Percentiles rank a stretch among this genome's conserved stretches.
These are phyloP conservation scores for Berkeleyomyces basicola DNA, from an alignment of 2,329 filamentous ascomycete genomes.

Conservation along the genomic window DNA sequence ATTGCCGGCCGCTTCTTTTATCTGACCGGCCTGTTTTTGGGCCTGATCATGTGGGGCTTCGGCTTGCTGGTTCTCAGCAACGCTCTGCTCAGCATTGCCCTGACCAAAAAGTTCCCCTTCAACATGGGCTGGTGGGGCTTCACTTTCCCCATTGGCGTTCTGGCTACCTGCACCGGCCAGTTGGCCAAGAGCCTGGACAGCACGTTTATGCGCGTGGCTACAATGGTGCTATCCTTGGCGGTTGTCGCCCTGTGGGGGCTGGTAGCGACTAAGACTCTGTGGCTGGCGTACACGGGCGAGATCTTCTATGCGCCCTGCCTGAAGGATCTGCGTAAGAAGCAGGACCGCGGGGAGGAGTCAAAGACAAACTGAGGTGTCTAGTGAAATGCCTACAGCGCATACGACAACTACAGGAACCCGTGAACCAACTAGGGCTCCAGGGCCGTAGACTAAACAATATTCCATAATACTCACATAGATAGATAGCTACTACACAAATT, in stretches of 20 bases:
- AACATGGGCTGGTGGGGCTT: conserved; percentile 34
- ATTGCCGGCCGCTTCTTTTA: conserved; percentile 32
- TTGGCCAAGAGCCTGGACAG: conserved; percentile 27
- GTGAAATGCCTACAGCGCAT: not conserved
- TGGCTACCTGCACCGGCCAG: conserved; percentile 25
- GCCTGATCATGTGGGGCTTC: conserved; percentile 29
- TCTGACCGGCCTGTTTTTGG: conserved; percentile 16
- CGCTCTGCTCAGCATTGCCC: conserved; percentile 26
- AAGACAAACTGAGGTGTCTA: not conserved
- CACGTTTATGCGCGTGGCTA: conserved; percentile 26
- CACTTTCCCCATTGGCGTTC: conserved; percentile 30
- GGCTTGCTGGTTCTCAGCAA: conserved; percentile 28
- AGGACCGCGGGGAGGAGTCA: conserved; percentile 13
- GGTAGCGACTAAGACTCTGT: conserved; percentile 24
- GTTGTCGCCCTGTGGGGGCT: conserved; percentile 28
- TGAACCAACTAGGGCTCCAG: not conserved
- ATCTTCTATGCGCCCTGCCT: conserved; percentile 29
- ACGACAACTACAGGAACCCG: not conserved
- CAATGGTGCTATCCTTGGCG: conserved; percentile 24
- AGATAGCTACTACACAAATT: not conserved
- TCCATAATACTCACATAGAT: not conserved
- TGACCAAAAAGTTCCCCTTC: conserved; percentile 26
- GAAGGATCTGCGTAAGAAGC: conserved; percentile 21
- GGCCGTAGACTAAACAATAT: not conserved
- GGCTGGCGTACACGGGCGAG: conserved; percentile 24